Evolutionary conservation across 129 eudicot genomes (phyloP).

Genomic region (Saussurea involucrata): DNA sequence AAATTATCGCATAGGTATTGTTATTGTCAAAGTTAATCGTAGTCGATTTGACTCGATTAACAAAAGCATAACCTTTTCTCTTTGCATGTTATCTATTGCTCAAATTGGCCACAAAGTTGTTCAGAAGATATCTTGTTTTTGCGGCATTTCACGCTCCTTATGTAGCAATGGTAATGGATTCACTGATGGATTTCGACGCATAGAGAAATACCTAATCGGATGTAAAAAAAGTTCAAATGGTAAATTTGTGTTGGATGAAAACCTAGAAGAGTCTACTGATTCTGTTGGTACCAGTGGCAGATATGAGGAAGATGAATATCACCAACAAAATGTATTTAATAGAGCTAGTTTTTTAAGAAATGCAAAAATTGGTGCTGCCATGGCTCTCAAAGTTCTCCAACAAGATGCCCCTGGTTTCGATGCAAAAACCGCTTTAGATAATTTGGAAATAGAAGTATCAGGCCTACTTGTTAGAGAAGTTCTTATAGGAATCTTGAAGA

Average conservation of each 20-base stretch:
- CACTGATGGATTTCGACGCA: conserved; percentile 38
- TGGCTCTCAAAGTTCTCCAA: conserved; percentile 48
- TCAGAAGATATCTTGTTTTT: conserved; percentile 23
- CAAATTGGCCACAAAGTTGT: conserved; percentile 41
- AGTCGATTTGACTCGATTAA: conserved; percentile 26
- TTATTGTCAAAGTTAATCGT: conserved; percentile 12
- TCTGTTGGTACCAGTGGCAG: conserved; percentile 22
- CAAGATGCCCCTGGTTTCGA: conserved; percentile 73
- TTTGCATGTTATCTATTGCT: conserved; percentile 60
- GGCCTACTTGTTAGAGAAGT: conserved; percentile 71
- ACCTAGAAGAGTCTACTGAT: conserved; percentile 15
- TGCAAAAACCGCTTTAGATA: conserved; percentile 47
- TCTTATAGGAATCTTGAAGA: conserved; percentile 58
- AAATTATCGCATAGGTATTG: not conserved
- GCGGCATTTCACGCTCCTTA: conserved; percentile 41
- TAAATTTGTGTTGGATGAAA: conserved; percentile 30
- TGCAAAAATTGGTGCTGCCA: conserved; percentile 45
- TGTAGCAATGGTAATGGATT: conserved; percentile 44
- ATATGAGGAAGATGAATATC: conserved; percentile 23
- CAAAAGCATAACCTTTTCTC: conserved; percentile 11
- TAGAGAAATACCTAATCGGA: conserved; percentile 52
- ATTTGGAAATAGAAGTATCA: conserved; percentile 44
- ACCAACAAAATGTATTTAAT: conserved; percentile 15
- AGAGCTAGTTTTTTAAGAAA: conserved; percentile 35
- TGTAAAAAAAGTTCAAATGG: conserved; percentile 26